A percentile compares a stretch with the other conserved stretches of the same genome.
Evolutionary conservation across 306 rosid species (phyloP).

Genomic region (Prunus davidiana): DNA sequence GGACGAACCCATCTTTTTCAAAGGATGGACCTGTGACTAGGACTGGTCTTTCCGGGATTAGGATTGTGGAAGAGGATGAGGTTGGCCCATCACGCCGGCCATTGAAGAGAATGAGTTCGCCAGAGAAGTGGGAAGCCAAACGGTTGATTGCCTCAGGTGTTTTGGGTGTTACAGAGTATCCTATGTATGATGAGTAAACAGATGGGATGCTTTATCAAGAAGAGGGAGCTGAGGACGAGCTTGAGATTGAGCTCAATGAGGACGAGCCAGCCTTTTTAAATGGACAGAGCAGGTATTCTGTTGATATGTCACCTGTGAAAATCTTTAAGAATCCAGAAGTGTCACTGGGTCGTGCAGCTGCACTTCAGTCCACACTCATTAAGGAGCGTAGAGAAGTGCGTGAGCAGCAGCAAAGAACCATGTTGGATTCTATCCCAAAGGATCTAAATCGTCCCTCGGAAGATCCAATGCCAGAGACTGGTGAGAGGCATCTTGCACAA

Average conservation of each 20-base stretch:
- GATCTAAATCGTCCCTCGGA: not conserved
- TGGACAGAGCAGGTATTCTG: not conserved
- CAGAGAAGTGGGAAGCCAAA: not conserved
- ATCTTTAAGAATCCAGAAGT: not conserved
- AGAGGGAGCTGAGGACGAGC: slow-evolving; percentile 1
- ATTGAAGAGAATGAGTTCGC: not conserved
- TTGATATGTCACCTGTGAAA: not conserved
- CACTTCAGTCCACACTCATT: not conserved
- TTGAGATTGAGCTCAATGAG: not conserved
- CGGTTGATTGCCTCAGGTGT: not conserved
- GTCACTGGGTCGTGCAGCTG: not conserved
- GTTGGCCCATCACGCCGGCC: not conserved
- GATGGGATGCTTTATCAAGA: not conserved
- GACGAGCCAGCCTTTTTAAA: not conserved
- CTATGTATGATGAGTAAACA: not conserved
- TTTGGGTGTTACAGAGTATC: not conserved
- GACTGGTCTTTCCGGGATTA: not conserved
- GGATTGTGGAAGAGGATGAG: not conserved
- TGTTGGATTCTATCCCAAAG: slow-evolving; percentile 2
- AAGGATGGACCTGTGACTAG: not conserved
- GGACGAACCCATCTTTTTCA: not conserved
- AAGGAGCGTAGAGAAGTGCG: not conserved
- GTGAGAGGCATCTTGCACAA: not conserved
- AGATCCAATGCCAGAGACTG: not conserved
- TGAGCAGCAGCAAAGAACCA: not conserved